These are phyloP conservation scores for Globisporangium radiosum DNA, from an alignment of 352 stramenopile species.

Conservation along the genomic window DNA sequence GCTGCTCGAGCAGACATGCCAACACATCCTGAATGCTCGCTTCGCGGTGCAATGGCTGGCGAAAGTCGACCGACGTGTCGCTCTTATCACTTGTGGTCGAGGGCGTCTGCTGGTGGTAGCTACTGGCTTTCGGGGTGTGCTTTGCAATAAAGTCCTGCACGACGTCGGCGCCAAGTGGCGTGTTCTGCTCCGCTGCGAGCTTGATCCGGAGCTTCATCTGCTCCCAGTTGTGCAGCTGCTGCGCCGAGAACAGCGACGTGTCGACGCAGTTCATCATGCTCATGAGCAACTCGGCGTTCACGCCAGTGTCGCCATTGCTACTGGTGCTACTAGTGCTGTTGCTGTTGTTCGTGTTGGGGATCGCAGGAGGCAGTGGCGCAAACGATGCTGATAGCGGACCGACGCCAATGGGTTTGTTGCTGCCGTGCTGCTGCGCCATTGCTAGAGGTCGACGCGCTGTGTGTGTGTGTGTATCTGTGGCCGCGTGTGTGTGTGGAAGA, in stretches of 20 bases:
- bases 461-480: neutral
- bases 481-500: too few species aligned
- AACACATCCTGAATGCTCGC: constrained; percentile 76
- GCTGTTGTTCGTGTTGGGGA: neutral
- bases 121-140: constrained; percentile 23
- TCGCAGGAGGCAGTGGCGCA: neutral
- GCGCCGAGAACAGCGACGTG: constrained; percentile 66
- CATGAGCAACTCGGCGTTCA: constrained; percentile 69
- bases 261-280: constrained; percentile 87
- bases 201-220: constrained; percentile 68
- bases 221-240: constrained; percentile 72
- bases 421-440: neutral
- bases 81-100: neutral
- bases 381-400: neutral
- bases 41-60: constrained; percentile 55
- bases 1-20: constrained; percentile 66
- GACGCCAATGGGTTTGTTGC: neutral
- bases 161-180: constrained; percentile 25
- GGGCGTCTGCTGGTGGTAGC: too few species aligned
- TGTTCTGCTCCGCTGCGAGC: constrained; percentile 40
- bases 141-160: constrained; percentile 28
- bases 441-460: neutral
- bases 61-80: constrained; percentile 27
- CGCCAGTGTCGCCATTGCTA: constrained; percentile 1
- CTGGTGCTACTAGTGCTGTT: neutral